Conservation (phyloP, 345 rosid genomes). For the Eucalyptus erythrocorys region DNA sequence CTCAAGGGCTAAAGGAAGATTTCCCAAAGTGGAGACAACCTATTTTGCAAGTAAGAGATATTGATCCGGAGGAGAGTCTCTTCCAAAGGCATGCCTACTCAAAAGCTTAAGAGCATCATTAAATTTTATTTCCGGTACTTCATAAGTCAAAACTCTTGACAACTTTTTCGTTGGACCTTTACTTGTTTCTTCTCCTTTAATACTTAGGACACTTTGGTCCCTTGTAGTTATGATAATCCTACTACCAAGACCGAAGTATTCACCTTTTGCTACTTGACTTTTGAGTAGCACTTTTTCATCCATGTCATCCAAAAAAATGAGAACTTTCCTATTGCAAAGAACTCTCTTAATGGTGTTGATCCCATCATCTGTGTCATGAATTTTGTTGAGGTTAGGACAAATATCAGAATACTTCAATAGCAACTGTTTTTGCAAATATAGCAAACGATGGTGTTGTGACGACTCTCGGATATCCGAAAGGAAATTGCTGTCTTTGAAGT, state of each 20-base stretch:
- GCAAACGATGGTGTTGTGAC: background rate
- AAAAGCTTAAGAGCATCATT: background rate
- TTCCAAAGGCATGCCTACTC: background rate
- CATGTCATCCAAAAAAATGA: background rate
- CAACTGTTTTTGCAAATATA: background rate
- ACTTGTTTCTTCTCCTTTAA: background rate
- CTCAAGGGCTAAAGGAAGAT: background rate
- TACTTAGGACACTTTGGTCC: background rate
- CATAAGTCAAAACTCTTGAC: background rate
- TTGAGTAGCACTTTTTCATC: background rate
- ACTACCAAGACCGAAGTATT: background rate
- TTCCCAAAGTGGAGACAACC: background rate
- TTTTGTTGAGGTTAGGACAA: no score
- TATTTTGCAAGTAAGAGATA: fast-evolving
- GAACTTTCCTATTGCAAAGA: background rate
- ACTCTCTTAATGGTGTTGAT: background rate
- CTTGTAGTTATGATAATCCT: background rate
- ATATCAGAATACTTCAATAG: no score
- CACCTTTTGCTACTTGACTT: background rate
- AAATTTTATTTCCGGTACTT: background rate
- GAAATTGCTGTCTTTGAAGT: background rate
- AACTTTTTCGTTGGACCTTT: background rate
- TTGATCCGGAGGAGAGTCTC: background rate
- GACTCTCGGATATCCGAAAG: background rate
- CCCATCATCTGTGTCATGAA: background rate